Evolutionary conservation across 1,139 yeast genomes (phyloP).

Genomic region (Ogataea hybrid): DNA sequence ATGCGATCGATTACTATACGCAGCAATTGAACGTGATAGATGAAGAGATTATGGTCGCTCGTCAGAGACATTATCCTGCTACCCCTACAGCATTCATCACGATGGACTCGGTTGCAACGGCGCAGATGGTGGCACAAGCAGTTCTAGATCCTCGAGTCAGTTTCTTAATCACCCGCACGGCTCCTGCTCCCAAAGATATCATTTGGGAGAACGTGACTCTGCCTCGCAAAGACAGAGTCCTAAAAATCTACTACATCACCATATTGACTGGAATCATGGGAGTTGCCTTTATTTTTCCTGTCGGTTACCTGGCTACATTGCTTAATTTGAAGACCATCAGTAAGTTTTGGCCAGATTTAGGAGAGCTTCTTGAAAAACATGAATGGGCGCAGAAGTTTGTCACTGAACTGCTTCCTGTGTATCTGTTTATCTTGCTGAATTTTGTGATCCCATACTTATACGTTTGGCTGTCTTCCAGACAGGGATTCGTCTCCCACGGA

Average conservation of each 20-base stretch:
- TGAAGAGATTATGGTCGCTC: conserved; percentile 55
- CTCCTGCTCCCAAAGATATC: conserved; percentile 81
- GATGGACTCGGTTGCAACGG: conserved; percentile 81
- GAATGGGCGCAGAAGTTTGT: conserved; percentile 71
- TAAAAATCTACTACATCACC: conserved; percentile 61
- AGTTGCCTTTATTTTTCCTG: conserved; percentile 63
- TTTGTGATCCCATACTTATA: conserved; percentile 68
- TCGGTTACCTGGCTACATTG: conserved; percentile 70
- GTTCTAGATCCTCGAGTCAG: conserved; percentile 76
- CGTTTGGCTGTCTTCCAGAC: conserved; percentile 61
- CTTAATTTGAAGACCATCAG: conserved; percentile 68
- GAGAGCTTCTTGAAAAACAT: conserved; percentile 54
- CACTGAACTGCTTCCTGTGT: conserved; percentile 74
- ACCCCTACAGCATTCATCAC: conserved; percentile 76
- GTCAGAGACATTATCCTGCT: conserved; percentile 63
- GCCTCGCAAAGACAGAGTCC: conserved; percentile 51
- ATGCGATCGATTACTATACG: conserved; percentile 63
- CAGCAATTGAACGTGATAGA: conserved; percentile 58
- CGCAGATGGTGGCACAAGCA: conserved; percentile 85
- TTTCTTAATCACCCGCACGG: conserved; percentile 64
- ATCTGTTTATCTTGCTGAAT: conserved; percentile 67
- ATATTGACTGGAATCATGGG: conserved; percentile 60
- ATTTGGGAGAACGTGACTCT: conserved; percentile 72
- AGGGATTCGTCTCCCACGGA: conserved; percentile 72
- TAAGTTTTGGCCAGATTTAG: conserved; percentile 72